A percentile compares a stretch with the other conserved stretches of the same genome.
Evolutionary conservation across 139 green algal genomes (phyloP).

Genomic region (Nannochloris sp.): DNA sequence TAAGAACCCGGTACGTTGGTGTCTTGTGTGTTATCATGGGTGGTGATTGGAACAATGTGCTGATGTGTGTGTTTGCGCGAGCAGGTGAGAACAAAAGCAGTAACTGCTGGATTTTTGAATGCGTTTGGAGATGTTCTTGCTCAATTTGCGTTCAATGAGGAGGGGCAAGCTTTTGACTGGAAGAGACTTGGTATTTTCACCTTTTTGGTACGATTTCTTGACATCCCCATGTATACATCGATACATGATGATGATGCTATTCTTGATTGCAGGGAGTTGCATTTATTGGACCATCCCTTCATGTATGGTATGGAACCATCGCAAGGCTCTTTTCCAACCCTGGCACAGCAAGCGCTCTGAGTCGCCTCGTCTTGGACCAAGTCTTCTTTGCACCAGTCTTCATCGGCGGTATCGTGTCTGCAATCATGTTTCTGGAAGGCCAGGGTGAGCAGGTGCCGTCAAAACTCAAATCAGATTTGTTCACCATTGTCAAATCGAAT

Average conservation of each 20-base stretch:
- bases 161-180: slow-evolving; percentile 24
- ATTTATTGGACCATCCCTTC: slow-evolving; percentile 70
- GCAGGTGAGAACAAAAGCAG: slow-evolving; percentile 53
- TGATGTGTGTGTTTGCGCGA: background rate
- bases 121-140: slow-evolving; percentile 69
- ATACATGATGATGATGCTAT: background rate
- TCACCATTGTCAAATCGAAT: slow-evolving; percentile 64
- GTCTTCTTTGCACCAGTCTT: slow-evolving; percentile 85
- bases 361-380: slow-evolving; percentile 70
- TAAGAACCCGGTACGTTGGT: slow-evolving; percentile 2
- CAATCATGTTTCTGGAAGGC: slow-evolving; percentile 54
- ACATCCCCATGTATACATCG: background rate
- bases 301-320: slow-evolving; percentile 74
- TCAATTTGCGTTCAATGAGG: slow-evolving; percentile 62
- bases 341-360: slow-evolving; percentile 35
- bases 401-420: slow-evolving; percentile 65
- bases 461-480: slow-evolving; percentile 66
- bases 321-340: slow-evolving; percentile 45
- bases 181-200: slow-evolving; percentile 65
- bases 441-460: slow-evolving; percentile 37
- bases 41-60: background rate
- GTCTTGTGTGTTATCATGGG: no score
- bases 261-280: slow-evolving; percentile 14
- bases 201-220: slow-evolving; percentile 28
- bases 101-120: slow-evolving; percentile 78